Percentiles rank a stretch among this genome's conserved stretches.
Evolutionary conservation across 2,329 filamentous ascomycete genomes (phyloP).

Genomic region (Alternaria sp.): DNA sequence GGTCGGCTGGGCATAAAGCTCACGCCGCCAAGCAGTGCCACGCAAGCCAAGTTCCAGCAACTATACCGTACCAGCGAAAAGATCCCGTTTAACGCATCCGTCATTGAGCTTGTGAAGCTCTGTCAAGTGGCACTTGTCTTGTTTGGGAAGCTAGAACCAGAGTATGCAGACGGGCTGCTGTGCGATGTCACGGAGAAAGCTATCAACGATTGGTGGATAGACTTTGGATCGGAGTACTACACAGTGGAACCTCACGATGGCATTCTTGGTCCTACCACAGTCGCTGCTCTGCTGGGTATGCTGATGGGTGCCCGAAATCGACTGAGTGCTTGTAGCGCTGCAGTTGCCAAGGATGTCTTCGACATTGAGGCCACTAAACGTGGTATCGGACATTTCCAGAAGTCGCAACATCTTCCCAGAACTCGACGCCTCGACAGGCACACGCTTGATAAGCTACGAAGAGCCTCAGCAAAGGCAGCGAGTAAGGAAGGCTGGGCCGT

Average conservation of each 20-base stretch:
- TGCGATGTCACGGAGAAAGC: constrained; percentile 93
- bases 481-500: constrained; percentile 89
- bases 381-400: constrained; percentile 88
- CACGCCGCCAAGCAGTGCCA: constrained; percentile 77
- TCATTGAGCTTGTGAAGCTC: constrained; percentile 86
- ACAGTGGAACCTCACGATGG: constrained; percentile 92
- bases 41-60: constrained; percentile 88
- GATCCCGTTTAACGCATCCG: constrained; percentile 76
- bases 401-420: constrained; percentile 79
- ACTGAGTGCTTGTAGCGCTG: constrained; percentile 81
- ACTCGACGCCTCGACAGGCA: constrained; percentile 81
- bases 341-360: constrained; percentile 89
- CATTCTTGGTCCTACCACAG: constrained; percentile 88
- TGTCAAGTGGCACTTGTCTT: constrained; percentile 88
- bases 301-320: constrained; percentile 90
- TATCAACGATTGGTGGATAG: constrained; percentile 94
- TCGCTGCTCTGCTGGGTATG: constrained; percentile 84
- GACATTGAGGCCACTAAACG: constrained; percentile 83
- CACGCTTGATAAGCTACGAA: constrained; percentile 81
- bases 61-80: constrained; percentile 87
- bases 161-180: constrained; percentile 89
- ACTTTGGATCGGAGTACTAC: constrained; percentile 90
- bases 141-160: constrained; percentile 84
- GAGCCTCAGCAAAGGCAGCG: constrained; percentile 86
- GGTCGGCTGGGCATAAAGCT: constrained; percentile 86